Evolutionary conservation across 495 filamentous ascomycete species (phyloP).

Genomic region (Pyrenopolyporus hunteri): DNA sequence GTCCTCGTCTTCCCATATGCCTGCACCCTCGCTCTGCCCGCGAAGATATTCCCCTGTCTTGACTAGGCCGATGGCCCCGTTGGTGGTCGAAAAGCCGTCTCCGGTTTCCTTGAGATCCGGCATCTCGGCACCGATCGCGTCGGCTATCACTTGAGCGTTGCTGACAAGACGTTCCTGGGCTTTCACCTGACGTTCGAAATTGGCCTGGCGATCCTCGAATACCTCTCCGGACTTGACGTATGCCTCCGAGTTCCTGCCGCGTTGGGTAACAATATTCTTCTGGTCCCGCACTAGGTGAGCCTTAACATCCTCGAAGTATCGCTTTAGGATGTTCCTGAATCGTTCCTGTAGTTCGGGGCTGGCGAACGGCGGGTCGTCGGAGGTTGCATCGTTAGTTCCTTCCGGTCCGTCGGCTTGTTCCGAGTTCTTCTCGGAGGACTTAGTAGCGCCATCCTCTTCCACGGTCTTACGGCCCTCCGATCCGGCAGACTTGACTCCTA

Average conservation of each 20-base stretch:
- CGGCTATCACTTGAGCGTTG: constrained; percentile 90
- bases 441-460: constrained; percentile 81
- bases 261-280: constrained; percentile 79
- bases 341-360: constrained; percentile 78
- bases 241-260: constrained; percentile 92
- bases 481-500: constrained; percentile 73
- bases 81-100: constrained; percentile 63
- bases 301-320: constrained; percentile 95
- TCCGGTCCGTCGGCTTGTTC: constrained; percentile 51
- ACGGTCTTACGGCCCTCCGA: constrained; percentile 82
- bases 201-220: constrained; percentile 96
- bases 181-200: constrained; percentile 91
- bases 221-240: constrained; percentile 99
- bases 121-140: constrained; percentile 91
- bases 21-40: constrained; percentile 87
- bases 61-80: constrained; percentile 87
- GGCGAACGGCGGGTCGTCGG: constrained; percentile 73
- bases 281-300: constrained; percentile 87
- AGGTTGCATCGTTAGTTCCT: constrained; percentile 40
- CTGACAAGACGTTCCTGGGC: constrained; percentile 86
- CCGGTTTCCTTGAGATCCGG: constrained; percentile 87
- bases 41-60: constrained; percentile 93
- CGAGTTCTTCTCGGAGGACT: constrained; percentile 52
- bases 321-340: constrained; percentile 84
- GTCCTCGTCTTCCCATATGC: constrained; percentile 99